Base-by-base conservation (phyloP, 345 rosid genomes). In the Camelina laxa region DNA sequence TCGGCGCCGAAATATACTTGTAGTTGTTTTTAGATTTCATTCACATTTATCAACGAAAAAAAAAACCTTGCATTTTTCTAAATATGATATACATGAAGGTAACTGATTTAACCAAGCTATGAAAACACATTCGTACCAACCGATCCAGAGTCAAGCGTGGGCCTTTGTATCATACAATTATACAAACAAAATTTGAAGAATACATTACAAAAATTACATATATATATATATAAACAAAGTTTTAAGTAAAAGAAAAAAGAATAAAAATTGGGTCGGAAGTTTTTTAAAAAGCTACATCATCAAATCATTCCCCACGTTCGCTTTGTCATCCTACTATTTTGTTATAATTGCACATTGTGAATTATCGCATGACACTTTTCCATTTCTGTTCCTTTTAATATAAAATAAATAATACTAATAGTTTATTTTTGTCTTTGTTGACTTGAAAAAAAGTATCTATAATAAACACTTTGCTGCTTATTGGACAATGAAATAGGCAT, bases 281-380 rank as follows among this genome's bases (percentile, higher is more conserved):
- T n/a, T n/a, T 68, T 41, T 31, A 11, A 53, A 68, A 68, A 75
- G 64, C 65, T 75, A 75, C 19, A 61, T 59, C 69, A 56, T 27
- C 30, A 27, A 78, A 72, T 78, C 38, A 72, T 72, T 78, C 73
- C 60, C 67, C 78, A 75, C 73, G 75, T 75, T 78, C 57, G 63
- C 67, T 75, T 22, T 15, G 65, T 15, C 39, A 56, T 49, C 35
- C 16, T 76, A 70, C 75, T 71, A 65, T 65, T 65, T 65, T 62
- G 64, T 56, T 47, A 77, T 77, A 42, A 63, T 68, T 66, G 56
- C 79, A 41, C 49, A 65, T 57, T 47, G 24, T 48, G 39, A 48
- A 71, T 60, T 24, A 50, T 68, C 48, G 63, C 64, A 67, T 60
- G n/a, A 39, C 22, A 30, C 63, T 45, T 54, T 30, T 3, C 21